phyloP scores from a whole-genome alignment of 2,329 filamentous ascomycete genomes.

The Phyllosticta citribraziliensis region DNA sequence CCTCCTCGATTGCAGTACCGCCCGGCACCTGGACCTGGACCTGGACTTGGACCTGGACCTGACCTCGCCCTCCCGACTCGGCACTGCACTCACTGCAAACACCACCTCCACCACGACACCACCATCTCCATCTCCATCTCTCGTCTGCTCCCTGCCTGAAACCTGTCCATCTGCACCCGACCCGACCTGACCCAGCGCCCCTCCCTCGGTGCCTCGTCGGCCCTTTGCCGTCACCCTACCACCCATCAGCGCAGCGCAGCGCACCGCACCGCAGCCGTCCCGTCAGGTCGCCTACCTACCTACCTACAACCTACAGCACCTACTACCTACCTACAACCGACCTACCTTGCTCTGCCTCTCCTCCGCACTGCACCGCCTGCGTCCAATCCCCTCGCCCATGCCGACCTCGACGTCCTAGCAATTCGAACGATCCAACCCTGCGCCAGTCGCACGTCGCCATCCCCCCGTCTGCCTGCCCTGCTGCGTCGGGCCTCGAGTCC shows the following conservation, averaged over 20 bases:
- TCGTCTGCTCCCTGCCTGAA: background rate
- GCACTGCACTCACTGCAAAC: background rate
- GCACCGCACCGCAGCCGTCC: background rate
- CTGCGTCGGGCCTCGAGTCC: conserved; percentile 9
- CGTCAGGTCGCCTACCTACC: background rate
- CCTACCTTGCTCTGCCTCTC: background rate
- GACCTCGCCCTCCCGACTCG: background rate
- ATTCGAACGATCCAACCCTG: background rate
- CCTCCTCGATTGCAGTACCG: conserved; percentile 5
- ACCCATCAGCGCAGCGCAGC: background rate
- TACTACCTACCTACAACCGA: background rate
- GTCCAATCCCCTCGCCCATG: conserved; percentile 3
- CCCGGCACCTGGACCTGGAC: no score
- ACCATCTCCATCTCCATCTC: background rate
- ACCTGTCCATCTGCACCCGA: background rate
- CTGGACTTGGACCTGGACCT: no score
- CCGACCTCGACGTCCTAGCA: conserved; percentile 1
- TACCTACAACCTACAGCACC: background rate
- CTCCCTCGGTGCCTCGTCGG: background rate
- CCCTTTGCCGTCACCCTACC: conserved; percentile 4
- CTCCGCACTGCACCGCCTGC: conserved; percentile 2
- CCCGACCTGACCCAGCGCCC: background rate
- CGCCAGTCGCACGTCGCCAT: background rate
- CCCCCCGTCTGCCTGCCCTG: background rate
- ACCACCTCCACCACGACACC: background rate